These are phyloP conservation scores for Clarkia xantiana DNA, from an alignment of 345 rosid genomes.

Conservation along the genomic window DNA sequence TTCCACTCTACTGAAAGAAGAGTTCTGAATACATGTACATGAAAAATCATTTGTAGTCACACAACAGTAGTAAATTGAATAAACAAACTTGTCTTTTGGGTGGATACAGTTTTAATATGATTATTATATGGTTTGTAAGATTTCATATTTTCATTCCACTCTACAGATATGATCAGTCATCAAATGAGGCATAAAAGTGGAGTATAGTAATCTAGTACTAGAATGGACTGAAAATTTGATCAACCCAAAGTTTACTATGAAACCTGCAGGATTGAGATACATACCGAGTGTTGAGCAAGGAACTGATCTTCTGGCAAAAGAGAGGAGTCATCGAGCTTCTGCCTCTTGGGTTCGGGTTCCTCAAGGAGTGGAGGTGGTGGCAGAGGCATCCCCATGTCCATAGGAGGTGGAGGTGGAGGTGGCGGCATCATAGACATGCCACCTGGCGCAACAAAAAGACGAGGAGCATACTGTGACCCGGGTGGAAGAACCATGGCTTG, in stretches of 20 bases:
- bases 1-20: too few species aligned
- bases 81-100: too few species aligned
- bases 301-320: conserved; percentile 74
- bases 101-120: too few species aligned
- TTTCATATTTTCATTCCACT: too few species aligned
- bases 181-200: too few species aligned
- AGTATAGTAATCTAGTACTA: too few species aligned
- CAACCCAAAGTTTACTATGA: too few species aligned
- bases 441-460: conserved; percentile 15
- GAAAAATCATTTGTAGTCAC: too few species aligned
- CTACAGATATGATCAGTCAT: too few species aligned
- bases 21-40: not conserved
- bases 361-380: conserved; percentile 80
- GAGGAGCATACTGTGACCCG: conserved; percentile 33
- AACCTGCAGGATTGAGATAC: conserved; percentile 1
- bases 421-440: conserved; percentile 45
- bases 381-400: conserved; percentile 47
- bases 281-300: conserved; percentile 61
- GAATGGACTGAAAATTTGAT: not conserved
- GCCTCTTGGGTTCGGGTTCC: conserved; percentile 90
- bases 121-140: too few species aligned
- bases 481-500: conserved; percentile 61
- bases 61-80: too few species aligned
- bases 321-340: conserved; percentile 59
- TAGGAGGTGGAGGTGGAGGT: conserved; percentile 54